Conservation (phyloP, 371 early-diverging fungal genomes). For the Lichtheimia corymbifera region DNA sequence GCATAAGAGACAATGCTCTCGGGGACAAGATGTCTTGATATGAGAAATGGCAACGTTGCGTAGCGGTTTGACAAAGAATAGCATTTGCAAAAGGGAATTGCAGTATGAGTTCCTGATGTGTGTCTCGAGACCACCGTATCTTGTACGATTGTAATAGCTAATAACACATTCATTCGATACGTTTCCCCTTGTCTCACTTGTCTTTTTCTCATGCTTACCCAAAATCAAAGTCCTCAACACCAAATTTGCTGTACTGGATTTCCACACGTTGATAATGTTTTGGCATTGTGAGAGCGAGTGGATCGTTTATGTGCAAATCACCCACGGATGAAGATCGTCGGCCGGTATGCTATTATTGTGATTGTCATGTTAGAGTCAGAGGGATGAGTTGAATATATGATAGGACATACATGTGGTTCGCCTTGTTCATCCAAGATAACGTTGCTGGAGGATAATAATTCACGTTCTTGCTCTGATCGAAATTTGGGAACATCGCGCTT, state of each 20-base stretch:
- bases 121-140: constrained; percentile 87
- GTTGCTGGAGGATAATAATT: constrained; percentile 50
- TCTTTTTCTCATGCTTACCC: constrained; percentile 41
- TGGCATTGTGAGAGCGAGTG: constrained; percentile 55
- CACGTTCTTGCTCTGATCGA: constrained; percentile 81
- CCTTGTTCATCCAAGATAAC: constrained; percentile 29
- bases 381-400: background rate
- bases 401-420: constrained; percentile 15
- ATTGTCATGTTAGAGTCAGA: background rate
- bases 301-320: constrained; percentile 31
- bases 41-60: constrained; percentile 74
- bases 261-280: constrained; percentile 76
- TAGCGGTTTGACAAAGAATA: constrained; percentile 72
- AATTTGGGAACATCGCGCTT: constrained; percentile 78
- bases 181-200: background rate
- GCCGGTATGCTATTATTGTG: background rate
- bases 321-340: constrained; percentile 40
- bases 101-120: constrained; percentile 88
- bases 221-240: constrained; percentile 97
- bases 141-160: constrained; percentile 84
- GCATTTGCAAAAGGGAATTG: constrained; percentile 86
- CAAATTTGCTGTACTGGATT: constrained; percentile 87
- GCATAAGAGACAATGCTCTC: constrained; percentile 82
- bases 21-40: constrained; percentile 66
- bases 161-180: background rate